Evolutionary conservation across 2,329 filamentous ascomycete species (phyloP), one percentile per base, ranked within the genome.

Genomic region (Sclerotinia sclerotiorum): DNA sequence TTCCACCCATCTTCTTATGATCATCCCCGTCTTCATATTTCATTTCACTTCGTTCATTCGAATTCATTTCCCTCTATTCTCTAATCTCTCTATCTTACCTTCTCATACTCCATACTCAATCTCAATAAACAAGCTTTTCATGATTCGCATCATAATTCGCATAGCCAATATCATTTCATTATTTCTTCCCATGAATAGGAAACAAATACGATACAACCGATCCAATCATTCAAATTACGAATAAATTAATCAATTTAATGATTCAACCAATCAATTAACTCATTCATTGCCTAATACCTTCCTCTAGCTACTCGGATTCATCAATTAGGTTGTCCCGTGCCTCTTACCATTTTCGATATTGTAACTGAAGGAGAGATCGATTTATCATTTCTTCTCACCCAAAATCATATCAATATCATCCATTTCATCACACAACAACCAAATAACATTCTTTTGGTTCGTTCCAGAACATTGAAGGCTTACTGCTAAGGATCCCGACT

Each of bases 151-250:
- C 15, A n/a, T n/a, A n/a, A n/a, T n/a, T n/a, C n/a, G n/a, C n/a
- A n/a, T n/a, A n/a, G n/a, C 15, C 51, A 54, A 42, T 5, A 29
- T 54, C 51, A 32, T 54, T 6, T 42, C 56, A 13, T 29, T 39
- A 46, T 8, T 46, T 29, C 56, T 46, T 46, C 39, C 19, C 24
- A 60, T 29, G 39, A 27, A 60, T 58, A 58, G 27, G 27, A 48
- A 29, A 35, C 19, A 17, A 24, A 35, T 3, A 5, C 57, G 21
- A 65, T 32, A 10, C 39, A 57, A 48, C 24, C 51, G 51, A 65
- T 46, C 35, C 51, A 65, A 48, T 57, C 63, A 65, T 44, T 32
- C 51, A 56, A 56, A 56, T 55, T 17, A 46, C 44, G 21, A 56
- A 65, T 44, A 32, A 35, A 65, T 56, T 32, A 56, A 65, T 35